Percentiles rank a stretch among this genome's conserved stretches.
Conservation (phyloP, 2,329 filamentous ascomycete genomes). For the Epichloe scottii region DNA sequence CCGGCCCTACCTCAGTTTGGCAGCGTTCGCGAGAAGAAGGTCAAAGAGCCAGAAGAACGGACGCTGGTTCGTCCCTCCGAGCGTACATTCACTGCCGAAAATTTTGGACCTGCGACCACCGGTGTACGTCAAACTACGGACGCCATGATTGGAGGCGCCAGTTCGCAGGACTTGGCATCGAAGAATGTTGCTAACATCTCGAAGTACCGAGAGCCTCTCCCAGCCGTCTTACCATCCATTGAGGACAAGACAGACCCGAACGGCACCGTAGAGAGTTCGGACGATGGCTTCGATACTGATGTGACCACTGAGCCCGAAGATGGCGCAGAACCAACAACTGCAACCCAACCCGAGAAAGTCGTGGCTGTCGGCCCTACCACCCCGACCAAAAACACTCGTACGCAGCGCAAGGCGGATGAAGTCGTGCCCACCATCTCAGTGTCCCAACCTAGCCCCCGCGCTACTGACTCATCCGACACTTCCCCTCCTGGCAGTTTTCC, state of each 20-base stretch:
- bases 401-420: background rate
- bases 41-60: slow-evolving; percentile 40
- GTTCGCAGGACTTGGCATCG: slow-evolving; percentile 40
- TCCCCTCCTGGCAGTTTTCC: slow-evolving; percentile 5
- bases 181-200: slow-evolving; percentile 45
- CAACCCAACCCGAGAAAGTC: background rate
- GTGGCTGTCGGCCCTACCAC: slow-evolving; percentile 1
- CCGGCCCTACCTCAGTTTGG: slow-evolving; percentile 64
- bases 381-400: background rate
- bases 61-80: slow-evolving; percentile 44
- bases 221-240: slow-evolving; percentile 57
- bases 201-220: slow-evolving; percentile 50
- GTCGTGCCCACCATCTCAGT: slow-evolving; percentile 3
- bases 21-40: slow-evolving; percentile 54
- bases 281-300: slow-evolving; percentile 16
- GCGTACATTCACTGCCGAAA: slow-evolving; percentile 13
- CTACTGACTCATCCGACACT: background rate
- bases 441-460: slow-evolving; percentile 3
- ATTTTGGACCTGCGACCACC: slow-evolving; percentile 1
- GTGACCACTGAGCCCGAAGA: slow-evolving; percentile 7
- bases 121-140: slow-evolving; percentile 44
- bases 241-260: slow-evolving; percentile 56
- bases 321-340: background rate
- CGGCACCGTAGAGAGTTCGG: slow-evolving; percentile 22
- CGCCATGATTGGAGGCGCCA: slow-evolving; percentile 40